Percentiles rank a stretch among this genome's conserved stretches.
Conservation (phyloP, 2,329 filamentous ascomycete genomes). For the Penicillium sp. region DNA sequence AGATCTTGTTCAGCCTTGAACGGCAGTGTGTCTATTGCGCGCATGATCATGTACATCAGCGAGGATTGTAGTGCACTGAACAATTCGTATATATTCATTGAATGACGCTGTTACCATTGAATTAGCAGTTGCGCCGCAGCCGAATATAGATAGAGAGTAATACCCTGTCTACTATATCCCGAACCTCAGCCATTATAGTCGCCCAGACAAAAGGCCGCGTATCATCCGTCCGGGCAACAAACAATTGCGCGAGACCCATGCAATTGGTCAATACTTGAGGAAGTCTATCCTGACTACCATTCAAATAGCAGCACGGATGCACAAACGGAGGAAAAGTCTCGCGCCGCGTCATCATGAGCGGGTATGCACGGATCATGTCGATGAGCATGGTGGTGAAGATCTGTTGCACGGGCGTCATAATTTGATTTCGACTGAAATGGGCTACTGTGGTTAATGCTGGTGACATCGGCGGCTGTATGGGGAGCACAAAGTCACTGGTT, state of each 20-base stretch:
- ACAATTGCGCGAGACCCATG: slow-evolving; percentile 12
- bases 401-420: background rate
- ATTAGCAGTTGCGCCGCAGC: background rate
- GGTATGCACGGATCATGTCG: slow-evolving; percentile 13
- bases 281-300: background rate
- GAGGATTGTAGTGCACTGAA: slow-evolving; percentile 10
- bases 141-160: background rate
- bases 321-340: slow-evolving; percentile 13
- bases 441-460: background rate
- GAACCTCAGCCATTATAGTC: slow-evolving; percentile 7
- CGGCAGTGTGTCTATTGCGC: slow-evolving; percentile 5
- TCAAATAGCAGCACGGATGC: slow-evolving; percentile 6
- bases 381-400: slow-evolving; percentile 11
- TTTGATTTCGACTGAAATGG: slow-evolving; percentile 1
- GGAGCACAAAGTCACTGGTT: background rate
- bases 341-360: slow-evolving; percentile 14
- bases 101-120: background rate
- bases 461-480: background rate
- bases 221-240: slow-evolving; percentile 6
- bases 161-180: slow-evolving; percentile 1
- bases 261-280: slow-evolving; percentile 10
- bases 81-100: slow-evolving; percentile 8
- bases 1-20: slow-evolving; percentile 6
- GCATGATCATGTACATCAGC: slow-evolving; percentile 13
- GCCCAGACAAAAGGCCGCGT: slow-evolving; percentile 11